Conservation (phyloP, 1,139 yeast genomes). For the Geotrichum citri-aurantii region DNA sequence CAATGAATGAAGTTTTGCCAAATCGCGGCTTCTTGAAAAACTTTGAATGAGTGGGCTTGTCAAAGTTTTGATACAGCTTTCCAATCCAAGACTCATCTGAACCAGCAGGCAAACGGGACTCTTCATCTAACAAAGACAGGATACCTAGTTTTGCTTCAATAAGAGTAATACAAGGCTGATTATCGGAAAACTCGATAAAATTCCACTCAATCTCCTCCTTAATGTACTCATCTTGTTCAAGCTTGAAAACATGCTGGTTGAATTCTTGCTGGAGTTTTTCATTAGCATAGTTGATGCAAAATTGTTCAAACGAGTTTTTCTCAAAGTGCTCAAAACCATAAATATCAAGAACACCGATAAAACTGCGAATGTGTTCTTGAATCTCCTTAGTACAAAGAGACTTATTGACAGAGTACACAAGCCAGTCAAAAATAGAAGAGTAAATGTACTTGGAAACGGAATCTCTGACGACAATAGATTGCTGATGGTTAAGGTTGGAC, state of each 20-base stretch:
- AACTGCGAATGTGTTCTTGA: slow-evolving; percentile 52
- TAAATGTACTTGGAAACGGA: slow-evolving; percentile 93
- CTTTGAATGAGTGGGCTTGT: slow-evolving; percentile 67
- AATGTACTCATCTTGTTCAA: slow-evolving; percentile 93
- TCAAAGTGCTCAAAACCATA: slow-evolving; percentile 97
- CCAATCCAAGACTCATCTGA: slow-evolving; percentile 89
- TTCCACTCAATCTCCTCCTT: slow-evolving; percentile 95
- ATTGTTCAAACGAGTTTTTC: slow-evolving; percentile 91
- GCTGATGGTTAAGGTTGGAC: slow-evolving; percentile 74
- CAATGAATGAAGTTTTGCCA: slow-evolving; percentile 86
- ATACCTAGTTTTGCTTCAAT: slow-evolving; percentile 90
- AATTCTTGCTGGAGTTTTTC: slow-evolving; percentile 97
- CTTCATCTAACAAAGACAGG: slow-evolving; percentile 85
- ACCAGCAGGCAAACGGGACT: slow-evolving; percentile 91
- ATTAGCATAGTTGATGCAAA: slow-evolving; percentile 95
- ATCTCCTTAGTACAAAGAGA: slow-evolving; percentile 71
- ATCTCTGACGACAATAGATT: slow-evolving; percentile 88
- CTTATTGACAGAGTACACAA: slow-evolving; percentile 73
- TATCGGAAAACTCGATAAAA: slow-evolving; percentile 91
- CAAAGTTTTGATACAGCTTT: slow-evolving; percentile 81
- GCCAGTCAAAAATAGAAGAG: slow-evolving; percentile 92
- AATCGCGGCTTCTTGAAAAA: slow-evolving; percentile 92
- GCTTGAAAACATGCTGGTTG: slow-evolving; percentile 93
- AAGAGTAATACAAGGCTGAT: slow-evolving; percentile 92
- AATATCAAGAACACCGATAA: slow-evolving; percentile 95